phyloP scores from a whole-genome alignment of 305 asterid genomes.

The Lippia alba region DNA sequence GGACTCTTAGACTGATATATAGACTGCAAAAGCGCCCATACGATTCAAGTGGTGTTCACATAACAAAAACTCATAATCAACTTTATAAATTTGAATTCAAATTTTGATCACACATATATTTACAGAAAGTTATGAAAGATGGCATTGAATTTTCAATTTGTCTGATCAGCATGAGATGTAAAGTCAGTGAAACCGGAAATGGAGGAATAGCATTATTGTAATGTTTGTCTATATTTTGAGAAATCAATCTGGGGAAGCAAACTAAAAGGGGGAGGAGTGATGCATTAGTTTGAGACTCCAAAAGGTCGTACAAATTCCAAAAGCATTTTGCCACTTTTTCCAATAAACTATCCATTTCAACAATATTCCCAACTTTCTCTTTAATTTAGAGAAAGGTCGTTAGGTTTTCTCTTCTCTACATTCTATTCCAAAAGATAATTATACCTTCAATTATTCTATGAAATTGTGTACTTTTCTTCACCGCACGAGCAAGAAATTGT shows the following conservation, averaged over 20 bases:
- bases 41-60: no score
- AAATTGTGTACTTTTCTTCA: constrained; percentile 31
- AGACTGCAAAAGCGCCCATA: no score
- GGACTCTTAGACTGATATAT: no score
- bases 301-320: constrained; percentile 31
- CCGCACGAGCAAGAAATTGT: constrained; percentile 22
- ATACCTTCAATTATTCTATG: constrained; percentile 11
- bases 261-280: background rate
- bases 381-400: constrained; percentile 2
- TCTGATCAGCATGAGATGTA: no score
- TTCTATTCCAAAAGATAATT: constrained; percentile 22
- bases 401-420: constrained; percentile 30
- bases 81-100: no score
- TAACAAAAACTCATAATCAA: no score
- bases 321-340: constrained; percentile 4
- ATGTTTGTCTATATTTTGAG: background rate
- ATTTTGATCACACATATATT: no score
- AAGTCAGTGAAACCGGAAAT: no score
- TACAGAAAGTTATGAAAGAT: no score
- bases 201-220: no score
- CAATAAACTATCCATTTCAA: constrained; percentile 8
- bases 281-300: background rate
- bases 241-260: constrained; percentile 15
- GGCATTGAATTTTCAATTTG: no score
- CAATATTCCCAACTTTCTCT: background rate